Base-by-base conservation (phyloP, 768 basidiomycete species). In the Mycena olivaceomarginata region DNA sequence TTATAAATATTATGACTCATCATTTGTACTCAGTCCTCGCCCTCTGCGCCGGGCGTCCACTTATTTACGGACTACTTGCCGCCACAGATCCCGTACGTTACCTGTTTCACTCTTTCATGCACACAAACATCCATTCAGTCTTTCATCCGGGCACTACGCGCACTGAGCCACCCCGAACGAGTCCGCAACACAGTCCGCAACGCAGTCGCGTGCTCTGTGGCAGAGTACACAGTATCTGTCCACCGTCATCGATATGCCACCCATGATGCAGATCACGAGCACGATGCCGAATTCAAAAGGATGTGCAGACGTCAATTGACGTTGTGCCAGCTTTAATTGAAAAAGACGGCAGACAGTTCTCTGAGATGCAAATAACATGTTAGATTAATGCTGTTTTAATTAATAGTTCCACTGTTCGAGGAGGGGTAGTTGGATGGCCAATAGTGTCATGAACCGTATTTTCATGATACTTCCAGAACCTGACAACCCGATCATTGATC, bases 71-170 rank as follows among this genome's bases (percentile, higher is more conserved):
- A 31, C 18, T 51, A 51, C 48, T 51, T 15, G 66, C 66, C 22
- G 66, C 53, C 22, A 68, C 67, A 22, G 67, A 68, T 68, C 67
- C 67, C 25, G 67, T 68, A 68, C 53, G 67, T 68, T 68, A 16
- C 18, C 16, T 16, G 13, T 51, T 51, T 51, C 18, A 51, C 43
- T 51, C 48, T 51, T 20, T 15, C 48, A 9, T 31, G 57, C 65
- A 31, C 65, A 66, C 9, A n/a, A 16, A 51, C 39, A 68, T 51
- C 56, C 41, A 68, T 68, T 15, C 67, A 68, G 67, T 68, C 67
- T 37, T 48, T 68, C 67, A 53, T 68, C 37, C 67, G 67, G 2
- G 67, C 67, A 56, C n/a, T 68, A 56, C 67, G 41, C 53, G 67
- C 67, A 41, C 53, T 68, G 37, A 51, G 53, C 37, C 56, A 68